Evolutionary conservation across 2,329 filamentous ascomycete species (phyloP).

Genomic region (Talaromyces islandicus): DNA sequence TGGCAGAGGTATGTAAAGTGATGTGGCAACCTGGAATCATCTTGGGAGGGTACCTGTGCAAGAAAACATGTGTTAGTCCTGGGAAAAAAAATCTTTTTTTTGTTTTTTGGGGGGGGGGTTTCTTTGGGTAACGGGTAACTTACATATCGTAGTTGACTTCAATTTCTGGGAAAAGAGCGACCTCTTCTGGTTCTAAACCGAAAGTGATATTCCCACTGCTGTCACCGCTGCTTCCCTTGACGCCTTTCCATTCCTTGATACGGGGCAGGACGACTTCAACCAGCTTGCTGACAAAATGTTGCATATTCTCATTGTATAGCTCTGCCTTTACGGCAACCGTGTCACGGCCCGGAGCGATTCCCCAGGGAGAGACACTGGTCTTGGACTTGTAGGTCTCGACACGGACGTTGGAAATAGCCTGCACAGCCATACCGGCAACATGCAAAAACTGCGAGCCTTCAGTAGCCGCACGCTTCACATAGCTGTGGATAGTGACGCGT

Average conservation of each 20-base stretch:
- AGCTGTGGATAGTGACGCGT: conserved; percentile 73
- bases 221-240: conserved; percentile 73
- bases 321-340: conserved; percentile 68
- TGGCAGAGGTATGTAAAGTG: conserved; percentile 76
- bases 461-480: conserved; percentile 61
- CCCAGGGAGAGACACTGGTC: conserved; percentile 68
- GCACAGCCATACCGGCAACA: conserved; percentile 75
- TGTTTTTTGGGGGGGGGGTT: too few species aligned
- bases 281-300: conserved; percentile 85
- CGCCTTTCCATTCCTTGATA: conserved; percentile 92
- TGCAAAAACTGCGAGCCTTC: conserved; percentile 70
- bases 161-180: conserved; percentile 85
- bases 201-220: conserved; percentile 80
- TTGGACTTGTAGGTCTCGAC: conserved; percentile 65
- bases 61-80: neutral
- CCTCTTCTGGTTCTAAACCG: conserved; percentile 68
- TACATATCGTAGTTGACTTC: conserved; percentile 90
- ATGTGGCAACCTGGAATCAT: conserved; percentile 85
- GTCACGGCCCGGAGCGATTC: conserved; percentile 63
- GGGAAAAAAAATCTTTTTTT: too few species aligned
- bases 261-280: conserved; percentile 85
- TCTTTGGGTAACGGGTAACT: conserved; percentile 33
- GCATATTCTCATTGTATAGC: conserved; percentile 72
- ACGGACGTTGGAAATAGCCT: conserved; percentile 76
- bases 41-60: conserved; percentile 54